phyloP scores from a whole-genome alignment of 1,284 basidiomycete genomes.

The Ganoderma multipileum region DNA sequence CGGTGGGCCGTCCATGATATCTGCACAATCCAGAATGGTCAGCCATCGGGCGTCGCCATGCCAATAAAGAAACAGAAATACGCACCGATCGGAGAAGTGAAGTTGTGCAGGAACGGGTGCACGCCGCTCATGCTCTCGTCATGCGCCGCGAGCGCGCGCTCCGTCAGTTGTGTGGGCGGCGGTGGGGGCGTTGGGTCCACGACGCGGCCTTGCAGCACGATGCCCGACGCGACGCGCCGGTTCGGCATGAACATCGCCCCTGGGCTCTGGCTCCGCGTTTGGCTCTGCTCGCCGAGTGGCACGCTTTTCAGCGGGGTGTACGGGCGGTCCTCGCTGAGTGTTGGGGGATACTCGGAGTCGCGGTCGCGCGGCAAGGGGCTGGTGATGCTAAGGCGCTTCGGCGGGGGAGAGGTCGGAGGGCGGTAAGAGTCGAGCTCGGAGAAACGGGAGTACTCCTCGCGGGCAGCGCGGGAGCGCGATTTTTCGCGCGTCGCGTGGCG shows the following conservation, averaged over 20 bases:
- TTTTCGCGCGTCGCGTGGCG: conserved; percentile 34
- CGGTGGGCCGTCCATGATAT: conserved; percentile 27
- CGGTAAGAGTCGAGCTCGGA: conserved; percentile 25
- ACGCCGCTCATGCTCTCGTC: conserved; percentile 29
- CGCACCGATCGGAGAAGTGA: conserved; percentile 40
- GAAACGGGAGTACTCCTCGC: conserved; percentile 21
- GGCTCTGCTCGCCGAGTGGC: not conserved
- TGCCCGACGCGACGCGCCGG: conserved; percentile 34
- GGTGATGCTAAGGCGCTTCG: conserved; percentile 16
- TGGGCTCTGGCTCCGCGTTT: conserved; percentile 13
- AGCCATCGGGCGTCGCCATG: not conserved
- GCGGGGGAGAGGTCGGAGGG: conserved; percentile 12
- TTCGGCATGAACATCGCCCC: conserved; percentile 36
- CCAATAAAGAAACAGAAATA: not conserved
- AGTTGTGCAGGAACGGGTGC: conserved; percentile 40
- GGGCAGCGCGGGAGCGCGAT: conserved; percentile 25
- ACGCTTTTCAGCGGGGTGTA: conserved; percentile 8
- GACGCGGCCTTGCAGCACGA: conserved; percentile 34
- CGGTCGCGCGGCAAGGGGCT: conserved; percentile 10
- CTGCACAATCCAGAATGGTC: conserved; percentile 10
- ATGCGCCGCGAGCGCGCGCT: conserved; percentile 34
- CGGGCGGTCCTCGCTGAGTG: not conserved
- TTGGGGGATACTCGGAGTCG: conserved; percentile 4
- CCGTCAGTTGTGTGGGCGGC: conserved; percentile 29
- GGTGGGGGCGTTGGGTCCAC: conserved; percentile 11